Base-by-base conservation (phyloP, 2,329 filamentous ascomycete species). In the Aspergillus pseudotamarii region DNA sequence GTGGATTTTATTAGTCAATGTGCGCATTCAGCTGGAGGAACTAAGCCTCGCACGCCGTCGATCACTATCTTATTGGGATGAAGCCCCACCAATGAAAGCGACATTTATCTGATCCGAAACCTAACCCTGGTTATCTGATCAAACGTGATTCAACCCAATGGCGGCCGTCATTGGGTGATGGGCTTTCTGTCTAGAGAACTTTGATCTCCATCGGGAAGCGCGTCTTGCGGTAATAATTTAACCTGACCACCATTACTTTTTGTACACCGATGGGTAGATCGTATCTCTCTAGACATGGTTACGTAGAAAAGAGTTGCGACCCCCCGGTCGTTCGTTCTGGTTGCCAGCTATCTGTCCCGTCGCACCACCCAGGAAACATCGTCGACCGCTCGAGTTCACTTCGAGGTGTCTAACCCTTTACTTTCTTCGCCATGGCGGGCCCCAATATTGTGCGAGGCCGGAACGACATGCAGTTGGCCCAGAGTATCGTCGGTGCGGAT, bases 381-480 rank as follows among this genome's bases (percentile, higher is more conserved):
- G 26, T 16, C 16, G 1, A 53, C 19, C 10, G 19, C 48, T 19
- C 28, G 16, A 48, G 50, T n/a, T 28, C 19, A 16, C 14, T 11
- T 5, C 28, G n/a, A 43, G 41, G 16, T 9, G 16, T 43, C 6
- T 11, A 46, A 6, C 1, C 16, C 0, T 36, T 36, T 5, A 16
- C 14, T 16, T 2, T 16, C 14, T 6, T 23, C 11, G 21, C 43
- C 34, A 65, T 65, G 64, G 34, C 58, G 28, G 54, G 57, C 30
- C 45, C 51, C 28, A 43, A 59, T 34, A 10, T 57, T 21, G 56
- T 54, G 23, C 58, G 64, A 30, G 61, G 64, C 32, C 64, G 64
- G 11, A 64, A 61, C 11, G 56, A 64, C 41, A 51, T 53, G 9
- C 64, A 61, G 32, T 45, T 63, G 8, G 58, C 59, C 12, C 64